phyloP scores from a whole-genome alignment of 495 filamentous ascomycete species.

The Bombardia bombarda region DNA sequence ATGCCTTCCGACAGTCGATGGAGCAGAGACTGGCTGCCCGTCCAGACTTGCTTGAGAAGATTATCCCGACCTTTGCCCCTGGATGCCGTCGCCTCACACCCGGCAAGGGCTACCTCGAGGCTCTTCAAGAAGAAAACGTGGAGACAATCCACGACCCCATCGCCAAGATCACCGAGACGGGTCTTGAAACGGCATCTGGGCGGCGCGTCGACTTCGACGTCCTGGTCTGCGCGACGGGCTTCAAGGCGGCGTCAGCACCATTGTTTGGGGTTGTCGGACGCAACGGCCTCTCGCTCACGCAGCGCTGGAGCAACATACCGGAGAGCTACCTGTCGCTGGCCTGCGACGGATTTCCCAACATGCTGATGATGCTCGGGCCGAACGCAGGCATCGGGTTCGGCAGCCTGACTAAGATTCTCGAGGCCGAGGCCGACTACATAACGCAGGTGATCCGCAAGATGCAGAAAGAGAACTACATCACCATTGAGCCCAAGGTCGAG shows the following conservation, averaged over 20 bases:
- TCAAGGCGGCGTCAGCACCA: slow-evolving; percentile 48
- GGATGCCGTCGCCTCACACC: slow-evolving; percentile 67
- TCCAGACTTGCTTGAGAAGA: slow-evolving; percentile 26
- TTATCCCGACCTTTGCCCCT: slow-evolving; percentile 54
- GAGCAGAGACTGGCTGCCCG: slow-evolving; percentile 19
- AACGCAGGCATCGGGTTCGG: slow-evolving; percentile 52
- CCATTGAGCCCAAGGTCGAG: slow-evolving; percentile 42
- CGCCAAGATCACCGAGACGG: slow-evolving; percentile 39
- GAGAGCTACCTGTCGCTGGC: slow-evolving; percentile 57
- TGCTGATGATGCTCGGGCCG: slow-evolving; percentile 53
- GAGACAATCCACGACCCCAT: slow-evolving; percentile 50
- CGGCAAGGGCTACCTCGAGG: slow-evolving; percentile 63
- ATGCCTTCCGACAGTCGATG: slow-evolving; percentile 24
- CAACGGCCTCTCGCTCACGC: slow-evolving; percentile 37
- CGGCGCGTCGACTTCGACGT: slow-evolving; percentile 36
- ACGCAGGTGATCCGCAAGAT: slow-evolving; percentile 57
- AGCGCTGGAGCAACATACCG: slow-evolving; percentile 43
- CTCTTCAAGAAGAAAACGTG: slow-evolving; percentile 55
- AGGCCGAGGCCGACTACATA: slow-evolving; percentile 54
- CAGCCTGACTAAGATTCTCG: slow-evolving; percentile 45
- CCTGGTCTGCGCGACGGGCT: slow-evolving; percentile 63
- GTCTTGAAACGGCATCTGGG: slow-evolving; percentile 37
- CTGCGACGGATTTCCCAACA: slow-evolving; percentile 60
- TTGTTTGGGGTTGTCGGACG: slow-evolving; percentile 53
- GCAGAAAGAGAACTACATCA: slow-evolving; percentile 57